Percentiles rank a stretch among this genome's conserved stretches.
Evolutionary conservation across 345 rosid species (phyloP).

Genomic region (Lepidium aucheri): DNA sequence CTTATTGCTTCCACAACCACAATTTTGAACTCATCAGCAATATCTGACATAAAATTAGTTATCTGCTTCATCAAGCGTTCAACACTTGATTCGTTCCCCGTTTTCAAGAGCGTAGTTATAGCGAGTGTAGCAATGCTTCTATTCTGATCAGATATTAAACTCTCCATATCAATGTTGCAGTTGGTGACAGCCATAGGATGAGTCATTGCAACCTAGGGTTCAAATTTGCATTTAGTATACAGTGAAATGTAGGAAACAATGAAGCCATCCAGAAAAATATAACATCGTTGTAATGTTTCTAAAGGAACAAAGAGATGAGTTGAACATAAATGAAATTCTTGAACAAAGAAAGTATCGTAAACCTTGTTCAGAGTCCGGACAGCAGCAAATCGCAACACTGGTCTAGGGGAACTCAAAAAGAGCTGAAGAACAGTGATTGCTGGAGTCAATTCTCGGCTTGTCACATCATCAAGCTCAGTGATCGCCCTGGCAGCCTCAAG

Average conservation of each 20-base stretch:
- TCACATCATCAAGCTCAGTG: constrained; percentile 90
- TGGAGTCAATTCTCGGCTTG: constrained; percentile 90
- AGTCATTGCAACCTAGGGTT: constrained; percentile 88
- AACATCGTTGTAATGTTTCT: not conserved
- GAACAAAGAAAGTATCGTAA: not conserved
- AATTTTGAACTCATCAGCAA: constrained; percentile 98
- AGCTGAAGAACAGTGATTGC: constrained; percentile 98
- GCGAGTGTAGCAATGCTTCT: constrained; percentile 99
- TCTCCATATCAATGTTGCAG: constrained; percentile 99
- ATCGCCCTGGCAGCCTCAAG: constrained; percentile 99
- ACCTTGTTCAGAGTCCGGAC: constrained; percentile 98
- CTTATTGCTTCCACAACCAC: constrained; percentile 98
- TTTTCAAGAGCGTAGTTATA: constrained; percentile 91
- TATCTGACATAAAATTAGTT: constrained; percentile 96
- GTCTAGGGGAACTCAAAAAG: constrained; percentile 93
- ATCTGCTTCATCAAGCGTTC: constrained; percentile 99
- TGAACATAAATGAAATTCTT: not conserved
- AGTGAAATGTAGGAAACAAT: not conserved
- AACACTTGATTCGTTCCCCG: constrained; percentile 97
- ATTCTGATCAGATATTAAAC: constrained; percentile 93
- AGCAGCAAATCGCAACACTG: constrained; percentile 95
- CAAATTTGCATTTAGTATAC: constrained; percentile 4
- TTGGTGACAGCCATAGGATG: constrained; percentile 99
- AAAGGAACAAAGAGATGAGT: not conserved
- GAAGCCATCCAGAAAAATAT: not conserved